Conservation (phyloP, 257 asterid species). For the Oldenlandia corymbosa region DNA sequence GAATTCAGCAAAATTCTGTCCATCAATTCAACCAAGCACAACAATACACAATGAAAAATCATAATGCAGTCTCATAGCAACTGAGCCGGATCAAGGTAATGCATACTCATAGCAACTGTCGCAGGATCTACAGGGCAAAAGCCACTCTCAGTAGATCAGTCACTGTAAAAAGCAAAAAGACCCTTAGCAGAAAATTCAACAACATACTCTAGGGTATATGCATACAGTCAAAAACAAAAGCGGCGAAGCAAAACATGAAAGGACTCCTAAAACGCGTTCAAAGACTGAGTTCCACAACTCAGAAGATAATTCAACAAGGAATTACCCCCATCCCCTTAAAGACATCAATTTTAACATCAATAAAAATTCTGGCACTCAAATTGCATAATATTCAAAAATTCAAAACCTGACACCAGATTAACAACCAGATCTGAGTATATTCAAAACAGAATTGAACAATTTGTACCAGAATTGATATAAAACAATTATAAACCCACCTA, state of each 20-base stretch:
- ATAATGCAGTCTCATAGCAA: no score
- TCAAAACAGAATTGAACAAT: background rate
- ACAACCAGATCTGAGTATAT: conserved; percentile 22
- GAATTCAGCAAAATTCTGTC: background rate
- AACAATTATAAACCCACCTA: background rate
- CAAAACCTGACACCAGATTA: conserved; percentile 12
- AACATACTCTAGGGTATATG: no score
- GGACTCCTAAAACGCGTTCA: background rate
- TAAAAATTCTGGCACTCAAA: background rate
- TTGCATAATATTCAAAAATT: background rate
- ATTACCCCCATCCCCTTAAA: background rate
- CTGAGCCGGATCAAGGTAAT: no score
- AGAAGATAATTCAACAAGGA: background rate
- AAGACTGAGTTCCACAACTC: background rate
- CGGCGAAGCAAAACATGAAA: background rate
- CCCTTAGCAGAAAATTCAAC: no score
- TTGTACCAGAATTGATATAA: background rate
- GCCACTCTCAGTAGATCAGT: no score
- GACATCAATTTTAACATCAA: no score
- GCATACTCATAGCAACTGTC: no score
- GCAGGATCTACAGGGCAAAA: no score
- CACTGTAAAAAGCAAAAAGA: no score
- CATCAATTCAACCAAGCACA: background rate
- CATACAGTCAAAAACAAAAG: no score
- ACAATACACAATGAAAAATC: no score